Evolutionary conservation across 306 rosid species (phyloP), one percentile per base, ranked within the genome.

Genomic region (Trichosanthes cucumerina): DNA sequence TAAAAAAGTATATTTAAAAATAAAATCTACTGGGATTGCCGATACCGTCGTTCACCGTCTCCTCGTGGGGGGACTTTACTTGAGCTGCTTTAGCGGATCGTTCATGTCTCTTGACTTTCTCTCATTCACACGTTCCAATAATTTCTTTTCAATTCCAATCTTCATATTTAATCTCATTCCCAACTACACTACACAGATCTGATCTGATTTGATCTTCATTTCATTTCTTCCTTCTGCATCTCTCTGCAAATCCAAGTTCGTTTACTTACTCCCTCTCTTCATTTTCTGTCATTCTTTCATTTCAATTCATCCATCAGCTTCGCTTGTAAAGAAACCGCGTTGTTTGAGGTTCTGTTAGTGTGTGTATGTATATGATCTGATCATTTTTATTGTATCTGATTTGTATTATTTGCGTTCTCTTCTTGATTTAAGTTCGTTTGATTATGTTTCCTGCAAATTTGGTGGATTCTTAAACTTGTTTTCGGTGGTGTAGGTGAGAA

Each of bases 401-500:
- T 44, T 70, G 0, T n/a, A 19, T 70, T 41, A 1, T 23, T 41
- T 39, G 2, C 19, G 4, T 69, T 23, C 4, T 70, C 21, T 69
- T 19, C 5, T 24, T 71, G 58, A 46, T 71, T 46, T 44, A 70
- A 24, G 38, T 71, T 49, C 16, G 26, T 15, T 4, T 38, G 24
- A 39, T 68, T 66, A 9, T 19, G 49, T 68, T 68, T 36, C 24
- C 44, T 64, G 72, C 46, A 64, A 64, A 64, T 7, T 34, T 16
- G 46, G 53, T 39, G 18, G 75, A 23, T 41, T 39, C 49, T 39
- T 39, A 1, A 31, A 74, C 46, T 49, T 49, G 60, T 74, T 74
- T 62, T 31, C 38, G 36, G 58, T 65, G 47, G 13, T 81, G 80
- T 77, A 94, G 98, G 89, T 87, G 90, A 84, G 70, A 85, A 82